Conservation (phyloP, 2,329 filamentous ascomycete species). For the Penicillium rolfsii region DNA sequence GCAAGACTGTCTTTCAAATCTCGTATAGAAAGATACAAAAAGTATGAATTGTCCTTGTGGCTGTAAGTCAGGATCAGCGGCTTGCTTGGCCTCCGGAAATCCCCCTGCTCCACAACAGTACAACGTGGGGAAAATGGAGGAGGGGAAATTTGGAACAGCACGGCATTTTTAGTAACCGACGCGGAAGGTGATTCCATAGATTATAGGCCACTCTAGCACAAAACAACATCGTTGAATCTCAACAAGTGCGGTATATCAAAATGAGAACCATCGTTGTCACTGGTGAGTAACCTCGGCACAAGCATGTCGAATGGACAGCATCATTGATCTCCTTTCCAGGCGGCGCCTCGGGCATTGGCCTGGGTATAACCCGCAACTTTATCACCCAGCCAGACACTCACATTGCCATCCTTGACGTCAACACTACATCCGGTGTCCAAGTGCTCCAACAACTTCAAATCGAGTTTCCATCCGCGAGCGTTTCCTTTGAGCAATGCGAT, state of each 20-base stretch:
- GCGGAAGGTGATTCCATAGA: not conserved
- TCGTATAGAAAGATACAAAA: not conserved
- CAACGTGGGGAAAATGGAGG: slow-evolving; percentile 8
- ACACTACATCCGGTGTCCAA: slow-evolving; percentile 26
- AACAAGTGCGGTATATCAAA: slow-evolving; percentile 6
- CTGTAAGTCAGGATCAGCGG: not conserved
- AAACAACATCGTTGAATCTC: not conserved
- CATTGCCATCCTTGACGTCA: slow-evolving; percentile 41
- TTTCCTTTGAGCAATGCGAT: slow-evolving; percentile 38
- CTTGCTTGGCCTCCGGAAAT: slow-evolving; percentile 11
- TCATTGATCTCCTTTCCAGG: slow-evolving; percentile 25
- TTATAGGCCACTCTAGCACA: not conserved
- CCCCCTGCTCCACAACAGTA: slow-evolving; percentile 13
- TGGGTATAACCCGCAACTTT: slow-evolving; percentile 40
- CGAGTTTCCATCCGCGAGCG: slow-evolving; percentile 31
- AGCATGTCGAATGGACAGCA: not conserved
- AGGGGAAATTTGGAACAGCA: not conserved
- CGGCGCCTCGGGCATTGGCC: slow-evolving; percentile 43
- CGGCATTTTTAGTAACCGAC: not conserved
- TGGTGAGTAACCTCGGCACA: slow-evolving; percentile 19
- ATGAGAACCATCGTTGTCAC: slow-evolving; percentile 36
- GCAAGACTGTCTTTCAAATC: no score
- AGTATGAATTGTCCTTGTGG: not conserved
- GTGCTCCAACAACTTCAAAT: slow-evolving; percentile 28
- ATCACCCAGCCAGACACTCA: slow-evolving; percentile 34